phyloP scores from a whole-genome alignment of 176 grass and related monocot species.

The Phragmites australis region DNA sequence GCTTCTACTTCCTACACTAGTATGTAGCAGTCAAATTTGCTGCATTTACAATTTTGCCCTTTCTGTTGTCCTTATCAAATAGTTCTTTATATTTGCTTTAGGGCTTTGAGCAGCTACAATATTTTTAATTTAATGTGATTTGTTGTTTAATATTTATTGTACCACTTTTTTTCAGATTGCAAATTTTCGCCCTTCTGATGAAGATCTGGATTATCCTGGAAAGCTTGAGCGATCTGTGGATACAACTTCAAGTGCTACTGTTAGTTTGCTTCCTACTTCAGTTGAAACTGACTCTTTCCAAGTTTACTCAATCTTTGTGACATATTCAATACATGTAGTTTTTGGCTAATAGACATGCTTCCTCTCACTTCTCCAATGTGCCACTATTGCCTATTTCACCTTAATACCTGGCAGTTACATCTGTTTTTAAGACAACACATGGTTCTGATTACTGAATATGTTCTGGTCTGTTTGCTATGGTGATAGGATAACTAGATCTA shows the following conservation, averaged over 20 bases:
- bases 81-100: neutral
- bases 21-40: neutral
- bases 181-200: constrained; percentile 79
- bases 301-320: neutral
- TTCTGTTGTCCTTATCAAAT: neutral
- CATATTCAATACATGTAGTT: neutral
- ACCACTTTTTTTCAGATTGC: constrained; percentile 67
- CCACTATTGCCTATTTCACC: neutral
- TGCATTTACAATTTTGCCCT: neutral
- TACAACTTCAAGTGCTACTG: constrained; percentile 61
- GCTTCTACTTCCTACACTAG: neutral
- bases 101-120: neutral
- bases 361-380: neutral
- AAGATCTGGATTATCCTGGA: constrained; percentile 95
- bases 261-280: constrained; percentile 54
- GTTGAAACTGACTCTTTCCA: constrained; percentile 15
- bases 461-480: neutral
- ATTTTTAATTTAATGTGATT: constrained; percentile 11
- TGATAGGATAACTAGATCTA: neutral
- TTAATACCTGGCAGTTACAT: neutral
- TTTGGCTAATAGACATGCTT: constrained; percentile 9
- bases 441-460: constrained; percentile 17
- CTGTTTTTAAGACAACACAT: constrained; percentile 22
- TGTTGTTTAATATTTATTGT: constrained; percentile 38
- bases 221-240: constrained; percentile 69